These are phyloP conservation scores for Sequoia sempervirens DNA, from an alignment of 75 land plant species.

Conservation along the genomic window DNA sequence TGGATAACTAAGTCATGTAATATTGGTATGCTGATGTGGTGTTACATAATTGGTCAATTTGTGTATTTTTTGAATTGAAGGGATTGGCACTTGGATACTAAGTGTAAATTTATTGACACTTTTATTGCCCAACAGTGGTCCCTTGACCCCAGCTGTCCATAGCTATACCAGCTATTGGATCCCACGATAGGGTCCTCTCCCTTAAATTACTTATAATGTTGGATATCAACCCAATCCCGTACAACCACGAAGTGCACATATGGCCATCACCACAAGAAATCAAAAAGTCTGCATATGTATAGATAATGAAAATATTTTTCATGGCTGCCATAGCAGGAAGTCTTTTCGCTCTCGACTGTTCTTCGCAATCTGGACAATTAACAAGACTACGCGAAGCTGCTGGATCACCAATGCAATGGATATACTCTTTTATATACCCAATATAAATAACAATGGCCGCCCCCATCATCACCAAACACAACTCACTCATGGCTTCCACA, in stretches of 20 bases:
- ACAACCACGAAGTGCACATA: background rate
- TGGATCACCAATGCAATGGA: background rate
- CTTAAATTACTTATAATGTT: too few species aligned
- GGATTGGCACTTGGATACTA: too few species aligned
- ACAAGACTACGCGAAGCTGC: background rate
- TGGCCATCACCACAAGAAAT: background rate
- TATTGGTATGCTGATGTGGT: too few species aligned
- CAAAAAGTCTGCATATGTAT: background rate
- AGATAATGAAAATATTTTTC: background rate
- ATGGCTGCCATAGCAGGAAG: background rate
- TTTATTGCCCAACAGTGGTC: too few species aligned
- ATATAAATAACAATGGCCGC: background rate
- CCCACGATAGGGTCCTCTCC: too few species aligned
- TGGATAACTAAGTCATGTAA: too few species aligned
- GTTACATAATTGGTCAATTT: too few species aligned
- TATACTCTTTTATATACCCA: background rate
- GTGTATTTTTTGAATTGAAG: too few species aligned
- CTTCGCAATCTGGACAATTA: background rate
- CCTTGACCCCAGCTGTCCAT: too few species aligned
- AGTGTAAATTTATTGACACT: too few species aligned
- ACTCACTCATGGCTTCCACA: slow-evolving; percentile 1
- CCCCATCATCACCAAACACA: background rate
- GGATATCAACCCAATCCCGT: background rate
- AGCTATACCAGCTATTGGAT: too few species aligned
- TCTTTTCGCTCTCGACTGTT: background rate